Conservation (phyloP, 1,284 basidiomycete species). For the Naganishia liquefaciens region DNA sequence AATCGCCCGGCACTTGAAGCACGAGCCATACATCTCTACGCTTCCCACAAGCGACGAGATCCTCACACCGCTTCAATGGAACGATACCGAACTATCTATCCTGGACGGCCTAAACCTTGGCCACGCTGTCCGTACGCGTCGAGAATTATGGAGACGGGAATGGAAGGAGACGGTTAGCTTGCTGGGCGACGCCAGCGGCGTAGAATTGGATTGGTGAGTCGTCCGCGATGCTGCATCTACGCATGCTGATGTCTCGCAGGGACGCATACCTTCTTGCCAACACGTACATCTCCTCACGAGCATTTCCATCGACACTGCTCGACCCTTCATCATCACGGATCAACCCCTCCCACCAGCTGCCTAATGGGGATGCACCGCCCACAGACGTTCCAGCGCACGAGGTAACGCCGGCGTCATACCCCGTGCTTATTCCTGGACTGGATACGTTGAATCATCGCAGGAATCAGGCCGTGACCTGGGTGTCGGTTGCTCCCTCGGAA, state of each 20-base stretch:
- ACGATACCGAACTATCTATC: slow-evolving; percentile 62
- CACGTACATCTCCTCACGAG: slow-evolving; percentile 78
- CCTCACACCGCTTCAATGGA: slow-evolving; percentile 76
- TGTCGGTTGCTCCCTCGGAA: neutral
- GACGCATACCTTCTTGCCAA: slow-evolving; percentile 67
- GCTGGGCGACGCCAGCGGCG: slow-evolving; percentile 42
- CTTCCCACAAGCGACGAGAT: slow-evolving; percentile 64
- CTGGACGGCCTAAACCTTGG: slow-evolving; percentile 75
- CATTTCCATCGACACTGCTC: slow-evolving; percentile 80
- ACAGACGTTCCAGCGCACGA: slow-evolving; percentile 36
- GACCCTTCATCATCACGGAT: slow-evolving; percentile 54
- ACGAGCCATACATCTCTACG: slow-evolving; percentile 64
- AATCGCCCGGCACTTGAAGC: slow-evolving; percentile 47
- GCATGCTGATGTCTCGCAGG: slow-evolving; percentile 55
- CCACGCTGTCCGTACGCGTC: slow-evolving; percentile 68
- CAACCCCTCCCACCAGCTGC: slow-evolving; percentile 1
- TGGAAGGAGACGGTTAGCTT: slow-evolving; percentile 57
- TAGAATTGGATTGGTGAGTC: slow-evolving; percentile 66
- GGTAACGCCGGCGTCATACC: slow-evolving; percentile 59
- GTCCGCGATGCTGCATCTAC: neutral
- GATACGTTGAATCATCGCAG: slow-evolving; percentile 76
- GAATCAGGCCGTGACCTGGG: slow-evolving; percentile 27
- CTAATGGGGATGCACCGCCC: slow-evolving; percentile 24
- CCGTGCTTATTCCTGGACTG: slow-evolving; percentile 78
- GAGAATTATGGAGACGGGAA: slow-evolving; percentile 63